phyloP scores from a whole-genome alignment of 306 rosid genomes.

The Hippophae gyantsensis region DNA sequence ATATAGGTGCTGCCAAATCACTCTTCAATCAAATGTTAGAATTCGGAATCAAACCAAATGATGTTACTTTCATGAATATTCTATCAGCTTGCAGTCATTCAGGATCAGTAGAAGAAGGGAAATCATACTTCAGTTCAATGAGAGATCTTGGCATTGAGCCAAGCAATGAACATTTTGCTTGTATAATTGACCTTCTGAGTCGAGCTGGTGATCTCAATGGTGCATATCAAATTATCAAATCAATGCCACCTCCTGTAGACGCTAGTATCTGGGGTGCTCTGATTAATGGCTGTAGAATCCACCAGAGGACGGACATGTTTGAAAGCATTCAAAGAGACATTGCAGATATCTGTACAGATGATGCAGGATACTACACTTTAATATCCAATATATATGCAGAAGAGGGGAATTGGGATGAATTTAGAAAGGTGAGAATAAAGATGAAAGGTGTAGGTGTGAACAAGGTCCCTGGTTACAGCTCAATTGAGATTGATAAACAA shows the following conservation, averaged over 20 bases:
- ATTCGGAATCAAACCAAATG: conserved; percentile 56
- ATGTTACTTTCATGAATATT: conserved; percentile 76
- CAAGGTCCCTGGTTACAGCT: conserved; percentile 80
- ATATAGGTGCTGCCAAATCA: conserved; percentile 36
- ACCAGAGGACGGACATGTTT: conserved; percentile 55
- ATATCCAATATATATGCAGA: conserved; percentile 79
- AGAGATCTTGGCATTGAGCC: conserved; percentile 47
- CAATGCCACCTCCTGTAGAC: conserved; percentile 36
- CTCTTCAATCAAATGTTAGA: conserved; percentile 55
- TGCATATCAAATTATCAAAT: conserved; percentile 57
- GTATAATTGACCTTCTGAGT: conserved; percentile 74
- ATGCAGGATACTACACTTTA: conserved; percentile 81
- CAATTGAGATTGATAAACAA: conserved; percentile 56
- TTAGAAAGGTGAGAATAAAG: conserved; percentile 58
- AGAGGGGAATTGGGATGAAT: conserved; percentile 76
- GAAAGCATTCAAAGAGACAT: conserved; percentile 40
- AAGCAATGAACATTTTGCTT: conserved; percentile 56
- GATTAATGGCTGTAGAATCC: conserved; percentile 83
- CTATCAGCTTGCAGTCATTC: conserved; percentile 84
- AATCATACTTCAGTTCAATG: conserved; percentile 49
- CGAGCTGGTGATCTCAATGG: conserved; percentile 69
- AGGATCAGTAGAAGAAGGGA: conserved; percentile 69
- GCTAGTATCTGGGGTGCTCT: conserved; percentile 84
- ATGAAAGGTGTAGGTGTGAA: conserved; percentile 65
- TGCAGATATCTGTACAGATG: conserved; percentile 41